These are phyloP conservation scores for Hygrocybe coccinea DNA, from an alignment of 768 basidiomycete genomes.

Conservation along the genomic window DNA sequence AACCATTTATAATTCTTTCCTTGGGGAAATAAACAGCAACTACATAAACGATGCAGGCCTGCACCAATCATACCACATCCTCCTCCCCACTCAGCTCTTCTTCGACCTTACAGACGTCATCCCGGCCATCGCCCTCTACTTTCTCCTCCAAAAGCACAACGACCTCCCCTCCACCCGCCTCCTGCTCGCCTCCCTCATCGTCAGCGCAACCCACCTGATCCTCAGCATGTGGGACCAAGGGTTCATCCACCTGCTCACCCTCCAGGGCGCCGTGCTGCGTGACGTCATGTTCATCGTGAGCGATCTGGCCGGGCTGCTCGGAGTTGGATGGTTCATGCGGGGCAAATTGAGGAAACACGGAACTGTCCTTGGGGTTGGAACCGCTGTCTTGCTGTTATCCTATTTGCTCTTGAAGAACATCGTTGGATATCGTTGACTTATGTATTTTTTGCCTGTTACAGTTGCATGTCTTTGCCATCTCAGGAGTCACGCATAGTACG, in stretches of 20 bases:
- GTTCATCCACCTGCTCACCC: conserved; percentile 3
- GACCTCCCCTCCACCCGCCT: background rate
- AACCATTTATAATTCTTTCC: background rate
- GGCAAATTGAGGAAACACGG: background rate
- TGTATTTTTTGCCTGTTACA: too few relatives aligned
- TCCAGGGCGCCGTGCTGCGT: conserved; percentile 2
- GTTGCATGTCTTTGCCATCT: too few relatives aligned
- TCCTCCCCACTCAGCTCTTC: conserved; percentile 6
- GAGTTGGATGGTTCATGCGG: background rate
- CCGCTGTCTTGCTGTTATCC: background rate
- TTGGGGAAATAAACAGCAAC: background rate
- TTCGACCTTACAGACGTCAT: conserved; percentile 5
- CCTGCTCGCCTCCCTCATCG: background rate
- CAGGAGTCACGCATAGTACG: too few relatives aligned
- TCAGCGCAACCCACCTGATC: conserved; percentile 1
- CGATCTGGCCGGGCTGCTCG: conserved; percentile 1
- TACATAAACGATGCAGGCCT: conserved; percentile 7
- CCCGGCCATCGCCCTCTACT: conserved; percentile 3
- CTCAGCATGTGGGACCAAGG: conserved; percentile 4
- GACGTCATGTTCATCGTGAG: conserved; percentile 3
- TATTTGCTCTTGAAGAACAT: background rate
- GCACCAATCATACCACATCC: conserved; percentile 1
- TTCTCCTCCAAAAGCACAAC: background rate
- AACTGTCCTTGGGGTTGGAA: background rate
- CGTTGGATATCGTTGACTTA: background rate